Evolutionary conservation across 2,329 filamentous ascomycete species (phyloP), one percentile per base, ranked within the genome.

Genomic region (Arthrobotrys iridis): DNA sequence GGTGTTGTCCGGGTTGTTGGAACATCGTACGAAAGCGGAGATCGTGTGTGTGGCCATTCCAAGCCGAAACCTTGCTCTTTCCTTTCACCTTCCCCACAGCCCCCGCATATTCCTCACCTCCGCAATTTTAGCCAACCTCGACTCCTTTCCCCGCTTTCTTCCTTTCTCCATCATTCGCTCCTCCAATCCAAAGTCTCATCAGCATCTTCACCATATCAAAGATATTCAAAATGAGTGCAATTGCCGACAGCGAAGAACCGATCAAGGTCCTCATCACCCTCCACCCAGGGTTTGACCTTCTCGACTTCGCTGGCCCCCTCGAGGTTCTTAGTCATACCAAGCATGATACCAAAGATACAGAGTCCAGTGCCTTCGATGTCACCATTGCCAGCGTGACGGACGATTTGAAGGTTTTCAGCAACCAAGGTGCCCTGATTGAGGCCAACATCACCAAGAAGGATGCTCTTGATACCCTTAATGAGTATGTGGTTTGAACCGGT

Each of bases 371-470:
- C 68, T 86, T 87, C 81, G 84, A 87, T 79, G 82, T 84, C 81
- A 85, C 85, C 67, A 84, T 86, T 73, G 84, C 83, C 55, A 85
- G 84, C 67, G 80, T 82, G 8, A 79, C 81, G 37, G 82, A 85
- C 67, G 43, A 62, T 4, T 30, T 67, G 18, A 81, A 83, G 77
- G 84, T 86, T 79, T 83, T 83, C 70, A 86, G 86, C 46, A 82
- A 82, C 65, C 86, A 93, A 82, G 91, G 91, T 78, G 86, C 90
- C 80, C 85, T 88, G 79, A 84, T 95, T 82, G 87, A 88, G 80
- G 88, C 91, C 77, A 90, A 95, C 83, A 89, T 93, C 82, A 86
- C 88, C 81, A 93, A 88, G 85, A 90, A 91, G 81, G 91, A 94
- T 81, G 92, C 91, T 76, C 87, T 92, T 83, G 87, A 92, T 73